Conservation (phyloP, 1,139 yeast species). For the Candida tropicalis region DNA sequence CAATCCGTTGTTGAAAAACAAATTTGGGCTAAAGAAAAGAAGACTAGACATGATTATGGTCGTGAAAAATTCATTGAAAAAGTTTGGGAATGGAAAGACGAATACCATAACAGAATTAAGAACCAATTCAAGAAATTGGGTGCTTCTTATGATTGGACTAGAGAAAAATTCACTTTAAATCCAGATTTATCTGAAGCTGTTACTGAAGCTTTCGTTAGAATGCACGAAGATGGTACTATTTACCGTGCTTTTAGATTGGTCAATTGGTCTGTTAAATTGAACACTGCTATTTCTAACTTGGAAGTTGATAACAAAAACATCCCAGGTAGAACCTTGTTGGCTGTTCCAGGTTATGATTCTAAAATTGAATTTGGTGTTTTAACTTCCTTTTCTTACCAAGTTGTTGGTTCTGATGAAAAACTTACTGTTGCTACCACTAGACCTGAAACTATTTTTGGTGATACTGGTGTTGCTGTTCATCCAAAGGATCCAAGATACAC, state of each 20-base stretch:
- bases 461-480: slow-evolving; percentile 96
- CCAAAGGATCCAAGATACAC: slow-evolving; percentile 91
- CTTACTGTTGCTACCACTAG: slow-evolving; percentile 95
- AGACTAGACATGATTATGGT: slow-evolving; percentile 93
- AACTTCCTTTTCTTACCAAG: slow-evolving; percentile 90
- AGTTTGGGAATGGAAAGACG: slow-evolving; percentile 99
- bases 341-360: slow-evolving; percentile 88
- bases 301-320: slow-evolving; percentile 94
- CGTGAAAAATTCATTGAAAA: slow-evolving; percentile 85
- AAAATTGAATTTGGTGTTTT: slow-evolving; percentile 95
- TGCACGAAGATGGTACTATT: slow-evolving; percentile 93
- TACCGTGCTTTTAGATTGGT: slow-evolving; percentile 93
- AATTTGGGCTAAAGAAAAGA: slow-evolving; percentile 83
- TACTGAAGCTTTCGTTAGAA: slow-evolving; percentile 83
- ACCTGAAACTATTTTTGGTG: slow-evolving; percentile 98
- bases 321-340: slow-evolving; percentile 75
- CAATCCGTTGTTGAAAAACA: slow-evolving; percentile 98
- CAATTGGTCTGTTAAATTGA: slow-evolving; percentile 94
- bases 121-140: slow-evolving; percentile 84
- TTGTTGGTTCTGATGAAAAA: slow-evolving; percentile 84
- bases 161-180: slow-evolving; percentile 91
- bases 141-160: slow-evolving; percentile 95
- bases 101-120: slow-evolving; percentile 84
- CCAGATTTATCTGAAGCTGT: slow-evolving; percentile 81
- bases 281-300: slow-evolving; percentile 93